A percentile compares a stretch with the other conserved stretches of the same genome.
These are phyloP conservation scores for Tricholomella constricta DNA, from an alignment of 768 basidiomycete species.

Conservation along the genomic window DNA sequence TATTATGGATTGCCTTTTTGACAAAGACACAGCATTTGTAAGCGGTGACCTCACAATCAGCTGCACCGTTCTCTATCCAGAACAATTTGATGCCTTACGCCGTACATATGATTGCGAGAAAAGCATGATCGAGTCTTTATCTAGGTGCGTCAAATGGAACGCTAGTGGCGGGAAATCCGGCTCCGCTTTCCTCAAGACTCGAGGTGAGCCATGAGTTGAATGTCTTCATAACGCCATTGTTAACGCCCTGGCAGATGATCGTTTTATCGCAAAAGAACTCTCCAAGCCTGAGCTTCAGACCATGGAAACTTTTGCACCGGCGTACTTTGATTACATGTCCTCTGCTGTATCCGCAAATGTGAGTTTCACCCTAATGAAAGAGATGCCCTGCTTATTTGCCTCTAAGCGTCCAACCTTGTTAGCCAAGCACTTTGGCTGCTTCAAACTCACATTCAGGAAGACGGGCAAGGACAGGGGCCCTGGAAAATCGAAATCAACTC, in stretches of 20 bases:
- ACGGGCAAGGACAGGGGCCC: slow-evolving; percentile 66
- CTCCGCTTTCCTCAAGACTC: slow-evolving; percentile 94
- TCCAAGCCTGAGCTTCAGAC: slow-evolving; percentile 90
- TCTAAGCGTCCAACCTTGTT: slow-evolving; percentile 88
- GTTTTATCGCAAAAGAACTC: slow-evolving; percentile 97
- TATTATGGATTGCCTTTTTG: slow-evolving; percentile 2
- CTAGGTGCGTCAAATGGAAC: slow-evolving; percentile 96
- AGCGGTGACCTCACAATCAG: slow-evolving; percentile 89
- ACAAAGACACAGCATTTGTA: slow-evolving; percentile 67
- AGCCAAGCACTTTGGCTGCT: slow-evolving; percentile 97
- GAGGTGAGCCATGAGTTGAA: slow-evolving; percentile 52
- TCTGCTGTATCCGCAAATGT: slow-evolving; percentile 88
- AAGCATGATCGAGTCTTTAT: slow-evolving; percentile 90
- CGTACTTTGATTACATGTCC: slow-evolving; percentile 98
- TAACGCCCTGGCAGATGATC: slow-evolving; percentile 67
- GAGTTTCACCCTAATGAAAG: slow-evolving; percentile 26
- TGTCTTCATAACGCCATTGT: background rate
- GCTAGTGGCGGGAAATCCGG: slow-evolving; percentile 95
- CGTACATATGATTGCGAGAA: slow-evolving; percentile 92
- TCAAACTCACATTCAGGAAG: slow-evolving; percentile 89
- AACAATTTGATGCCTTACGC: slow-evolving; percentile 94
- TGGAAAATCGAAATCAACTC: slow-evolving; percentile 74
- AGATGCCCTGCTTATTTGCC: slow-evolving; percentile 13
- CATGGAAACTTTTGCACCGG: slow-evolving; percentile 95
- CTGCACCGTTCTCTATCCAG: slow-evolving; percentile 93